Conservation (phyloP, 1,284 basidiomycete genomes). For the Peniophora sp. region DNA sequence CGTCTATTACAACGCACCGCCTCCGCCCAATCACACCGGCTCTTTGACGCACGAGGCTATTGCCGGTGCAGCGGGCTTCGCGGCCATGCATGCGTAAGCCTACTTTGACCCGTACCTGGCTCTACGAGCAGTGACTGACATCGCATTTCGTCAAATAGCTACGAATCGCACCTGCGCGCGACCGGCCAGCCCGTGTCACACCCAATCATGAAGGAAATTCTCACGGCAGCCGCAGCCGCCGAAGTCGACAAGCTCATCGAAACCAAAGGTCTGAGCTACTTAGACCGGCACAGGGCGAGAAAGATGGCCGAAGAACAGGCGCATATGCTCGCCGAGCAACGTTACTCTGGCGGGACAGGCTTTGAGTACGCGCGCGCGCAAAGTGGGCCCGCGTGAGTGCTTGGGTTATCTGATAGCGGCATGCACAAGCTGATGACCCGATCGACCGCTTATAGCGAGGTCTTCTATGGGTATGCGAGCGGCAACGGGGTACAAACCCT, state of each 20-base stretch:
- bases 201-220: constrained; percentile 17
- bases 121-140: no score
- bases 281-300: constrained; percentile 17
- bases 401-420: no score
- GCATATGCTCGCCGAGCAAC: constrained; percentile 1
- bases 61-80: constrained; percentile 20
- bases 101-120: no score
- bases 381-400: not conserved
- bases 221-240: constrained; percentile 19
- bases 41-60: constrained; percentile 9
- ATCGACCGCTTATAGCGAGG: no score
- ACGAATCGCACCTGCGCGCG: constrained; percentile 17
- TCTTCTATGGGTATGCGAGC: no score
- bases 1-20: no score
- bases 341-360: constrained; percentile 1
- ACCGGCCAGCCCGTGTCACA: constrained; percentile 16
- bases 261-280: constrained; percentile 18
- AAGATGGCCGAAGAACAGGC: constrained; percentile 3
- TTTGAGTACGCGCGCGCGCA: constrained; percentile 1
- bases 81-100: constrained; percentile 15
- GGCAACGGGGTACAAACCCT: no score
- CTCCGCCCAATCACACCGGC: no score
- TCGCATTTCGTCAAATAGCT: not conserved
- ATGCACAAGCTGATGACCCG: no score
- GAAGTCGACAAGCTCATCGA: constrained; percentile 20